Base-by-base conservation (phyloP, 305 asterid genomes). In the Fraxinus latifolia region DNA sequence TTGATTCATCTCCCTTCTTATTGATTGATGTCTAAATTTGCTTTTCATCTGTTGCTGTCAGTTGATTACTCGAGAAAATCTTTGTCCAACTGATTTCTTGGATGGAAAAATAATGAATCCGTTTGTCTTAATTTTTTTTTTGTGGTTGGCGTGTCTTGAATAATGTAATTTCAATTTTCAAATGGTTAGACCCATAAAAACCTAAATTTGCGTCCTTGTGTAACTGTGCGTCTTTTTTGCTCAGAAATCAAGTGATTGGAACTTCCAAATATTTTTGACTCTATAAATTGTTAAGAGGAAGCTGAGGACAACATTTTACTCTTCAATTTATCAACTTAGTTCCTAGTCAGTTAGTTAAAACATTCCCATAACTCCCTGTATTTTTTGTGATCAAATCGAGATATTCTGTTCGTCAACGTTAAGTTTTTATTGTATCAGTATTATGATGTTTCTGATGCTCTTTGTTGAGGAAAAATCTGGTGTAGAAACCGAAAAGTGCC, bases 1-100 rank as follows among this genome's bases (percentile, higher is more conserved):
- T 23, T 39, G 37, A 37, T 73, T 79, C 36, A 34, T 42, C 79
- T 68, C 74, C 55, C n/a, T 79, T 70, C 53, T 71, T 17, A 29
- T 82, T 77, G 55, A 70, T 15, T 71, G 80, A 67, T 77, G 68
- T 5, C 55, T 21, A 75, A 19, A 73, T 23, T 62, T 82, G 65
- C 32, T 50, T 50, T 3, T 2, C 5, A 15, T 44, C 60, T 15
- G 21, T 50, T 50, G 21, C 21, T 50, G 60, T 15, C 21, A 50
- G 21, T 50, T 50, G 2, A 50, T 50, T 1, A 50, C 60, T 50
- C n/a, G 0, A 60, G 32, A 60, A 19, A 1, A 60, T 60, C 14
- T 7, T 21, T 60, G 71, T 60, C 5, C 15, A 60, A 21, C 71
- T 60, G 29, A 5, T 60, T 60, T 7, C 71, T 60, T 60, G 15